phyloP scores from a whole-genome alignment of 306 rosid genomes.

The Malus asiatica region DNA sequence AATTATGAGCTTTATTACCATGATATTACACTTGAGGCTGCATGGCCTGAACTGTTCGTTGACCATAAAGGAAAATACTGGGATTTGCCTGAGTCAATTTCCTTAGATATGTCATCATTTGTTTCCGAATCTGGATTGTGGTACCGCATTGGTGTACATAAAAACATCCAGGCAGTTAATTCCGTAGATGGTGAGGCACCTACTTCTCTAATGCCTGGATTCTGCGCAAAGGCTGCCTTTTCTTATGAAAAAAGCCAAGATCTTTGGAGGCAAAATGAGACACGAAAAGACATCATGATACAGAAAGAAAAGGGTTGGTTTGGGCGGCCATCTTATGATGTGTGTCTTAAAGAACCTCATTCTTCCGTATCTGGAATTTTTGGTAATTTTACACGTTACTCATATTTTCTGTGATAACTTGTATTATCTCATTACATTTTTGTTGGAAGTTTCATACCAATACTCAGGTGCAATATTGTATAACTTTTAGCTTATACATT shows the following conservation, averaged over 20 bases:
- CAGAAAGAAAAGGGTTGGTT: slow-evolving; percentile 12
- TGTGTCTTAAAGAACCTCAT: slow-evolving; percentile 55
- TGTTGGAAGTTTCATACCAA: not conserved
- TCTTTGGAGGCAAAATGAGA: slow-evolving; percentile 53
- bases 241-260: slow-evolving; percentile 55
- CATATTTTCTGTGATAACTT: not conserved
- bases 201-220: slow-evolving; percentile 57
- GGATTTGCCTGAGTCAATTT: slow-evolving; percentile 77
- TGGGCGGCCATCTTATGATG: slow-evolving; percentile 54
- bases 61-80: slow-evolving; percentile 88
- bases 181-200: slow-evolving; percentile 36
- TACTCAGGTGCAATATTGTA: not conserved
- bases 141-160: slow-evolving; percentile 72
- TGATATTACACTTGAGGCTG: slow-evolving; percentile 70
- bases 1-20: slow-evolving; percentile 42
- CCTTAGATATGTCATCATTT: slow-evolving; percentile 54
- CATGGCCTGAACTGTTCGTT: slow-evolving; percentile 86
- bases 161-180: slow-evolving; percentile 46
- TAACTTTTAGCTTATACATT: not conserved
- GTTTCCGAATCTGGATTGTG: slow-evolving; percentile 59
- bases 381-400: slow-evolving; percentile 40
- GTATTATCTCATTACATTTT: not conserved
- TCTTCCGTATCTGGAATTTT: slow-evolving; percentile 69
- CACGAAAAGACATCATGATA: slow-evolving; percentile 17
- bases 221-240: slow-evolving; percentile 75